Conservation (phyloP, 169 alveolate species). For the Babesia divergens region DNA sequence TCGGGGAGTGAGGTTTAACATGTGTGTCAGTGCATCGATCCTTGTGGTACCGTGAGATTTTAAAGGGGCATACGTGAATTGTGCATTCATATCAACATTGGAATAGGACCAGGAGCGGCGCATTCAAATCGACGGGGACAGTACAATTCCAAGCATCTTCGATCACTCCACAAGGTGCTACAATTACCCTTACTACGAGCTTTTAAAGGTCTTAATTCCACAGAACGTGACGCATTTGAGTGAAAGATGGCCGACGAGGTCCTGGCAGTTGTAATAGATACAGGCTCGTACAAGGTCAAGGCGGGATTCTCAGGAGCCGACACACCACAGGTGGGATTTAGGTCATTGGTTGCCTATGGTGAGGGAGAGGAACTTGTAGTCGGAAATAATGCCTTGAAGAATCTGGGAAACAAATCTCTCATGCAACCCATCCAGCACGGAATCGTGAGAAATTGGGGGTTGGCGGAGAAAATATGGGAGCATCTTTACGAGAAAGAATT, state of each 20-base stretch:
- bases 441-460: conserved; percentile 81
- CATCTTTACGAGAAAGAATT: conserved; percentile 79
- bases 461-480: conserved; percentile 76
- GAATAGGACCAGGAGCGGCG: too few relatives aligned
- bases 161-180: too few relatives aligned
- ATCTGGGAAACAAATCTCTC: neutral
- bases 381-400: conserved; percentile 33
- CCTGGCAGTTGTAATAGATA: conserved; percentile 57
- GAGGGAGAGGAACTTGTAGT: conserved; percentile 40
- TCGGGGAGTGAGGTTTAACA: too few relatives aligned
- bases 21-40: too few relatives aligned
- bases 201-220: too few relatives aligned
- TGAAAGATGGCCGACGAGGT: conserved; percentile 58
- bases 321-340: conserved; percentile 37
- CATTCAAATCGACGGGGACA: too few relatives aligned
- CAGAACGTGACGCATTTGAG: too few relatives aligned
- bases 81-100: too few relatives aligned
- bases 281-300: conserved; percentile 49
- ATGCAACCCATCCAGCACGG: conserved; percentile 76
- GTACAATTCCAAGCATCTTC: too few relatives aligned
- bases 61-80: too few relatives aligned
- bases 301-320: conserved; percentile 66
- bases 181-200: too few relatives aligned
- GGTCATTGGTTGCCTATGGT: conserved; percentile 31
- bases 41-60: too few relatives aligned